A percentile compares a stretch with the other conserved stretches of the same genome.
These are phyloP conservation scores for Calycina herbarum DNA, from an alignment of 2,329 filamentous ascomycete genomes.

Conservation along the genomic window DNA sequence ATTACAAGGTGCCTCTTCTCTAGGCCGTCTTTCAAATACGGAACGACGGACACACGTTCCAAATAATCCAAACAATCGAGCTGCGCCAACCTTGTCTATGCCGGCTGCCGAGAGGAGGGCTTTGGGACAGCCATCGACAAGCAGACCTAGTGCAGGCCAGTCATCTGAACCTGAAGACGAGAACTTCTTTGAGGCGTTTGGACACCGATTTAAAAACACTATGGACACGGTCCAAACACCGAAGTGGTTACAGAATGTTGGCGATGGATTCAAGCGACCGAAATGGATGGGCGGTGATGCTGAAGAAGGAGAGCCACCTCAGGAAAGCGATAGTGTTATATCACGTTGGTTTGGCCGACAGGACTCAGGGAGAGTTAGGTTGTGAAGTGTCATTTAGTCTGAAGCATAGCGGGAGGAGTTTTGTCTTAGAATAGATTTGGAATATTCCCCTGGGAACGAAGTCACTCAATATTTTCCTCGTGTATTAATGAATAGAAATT, in stretches of 20 bases:
- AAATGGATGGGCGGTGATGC: slow-evolving; percentile 75
- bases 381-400: slow-evolving; percentile 26
- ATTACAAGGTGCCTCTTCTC: slow-evolving; percentile 62
- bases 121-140: slow-evolving; percentile 35
- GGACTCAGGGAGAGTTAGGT: slow-evolving; percentile 35
- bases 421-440: slow-evolving; percentile 17
- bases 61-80: slow-evolving; percentile 32
- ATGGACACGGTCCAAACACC: slow-evolving; percentile 81
- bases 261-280: slow-evolving; percentile 69
- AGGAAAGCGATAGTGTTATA: slow-evolving; percentile 45
- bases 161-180: slow-evolving; percentile 65
- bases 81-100: slow-evolving; percentile 32
- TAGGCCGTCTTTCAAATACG: slow-evolving; percentile 44
- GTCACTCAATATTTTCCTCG: background rate
- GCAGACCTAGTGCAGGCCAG: slow-evolving; percentile 34
- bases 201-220: slow-evolving; percentile 87
- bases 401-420: slow-evolving; percentile 37
- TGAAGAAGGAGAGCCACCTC: slow-evolving; percentile 43
- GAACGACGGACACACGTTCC: slow-evolving; percentile 29
- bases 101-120: slow-evolving; percentile 36
- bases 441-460: background rate
- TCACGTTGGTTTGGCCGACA: slow-evolving; percentile 58
- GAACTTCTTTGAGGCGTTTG: slow-evolving; percentile 80
- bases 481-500: background rate
- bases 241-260: slow-evolving; percentile 75